Conservation (phyloP, 2,329 filamentous ascomycete genomes). For the Fusarium sp. region DNA sequence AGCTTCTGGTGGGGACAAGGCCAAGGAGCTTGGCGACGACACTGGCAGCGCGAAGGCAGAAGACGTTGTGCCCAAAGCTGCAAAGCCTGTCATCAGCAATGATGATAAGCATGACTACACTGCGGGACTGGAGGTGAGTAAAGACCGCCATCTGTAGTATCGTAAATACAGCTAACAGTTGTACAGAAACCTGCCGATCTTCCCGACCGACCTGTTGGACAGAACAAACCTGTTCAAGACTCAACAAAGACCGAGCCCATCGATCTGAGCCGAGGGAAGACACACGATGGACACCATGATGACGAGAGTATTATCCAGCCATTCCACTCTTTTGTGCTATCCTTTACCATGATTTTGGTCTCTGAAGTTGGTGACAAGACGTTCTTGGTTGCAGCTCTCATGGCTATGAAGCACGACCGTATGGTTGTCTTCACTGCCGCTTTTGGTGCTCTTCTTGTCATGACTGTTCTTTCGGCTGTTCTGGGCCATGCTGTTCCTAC, state of each 20-base stretch:
- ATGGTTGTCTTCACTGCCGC: conserved; percentile 94
- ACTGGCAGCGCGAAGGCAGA: conserved; percentile 6
- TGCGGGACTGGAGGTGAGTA: conserved; percentile 50
- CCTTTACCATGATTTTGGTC: conserved; percentile 96
- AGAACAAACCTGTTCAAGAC: conserved; percentile 74
- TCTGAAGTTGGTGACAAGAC: conserved; percentile 99
- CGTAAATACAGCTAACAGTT: conserved; percentile 27
- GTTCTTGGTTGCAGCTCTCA: conserved; percentile 94
- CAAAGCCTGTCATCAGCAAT: conserved; percentile 53
- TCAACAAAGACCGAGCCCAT: conserved; percentile 73
- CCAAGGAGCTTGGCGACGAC: conserved; percentile 2
- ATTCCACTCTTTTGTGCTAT: conserved; percentile 88
- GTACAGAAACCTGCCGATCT: conserved; percentile 81
- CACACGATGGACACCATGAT: conserved; percentile 57
- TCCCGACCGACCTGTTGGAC: conserved; percentile 80
- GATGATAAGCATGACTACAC: conserved; percentile 47
- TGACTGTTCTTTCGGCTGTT: conserved; percentile 94
- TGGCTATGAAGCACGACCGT: conserved; percentile 98
- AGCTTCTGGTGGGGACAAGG: conserved; percentile 48
- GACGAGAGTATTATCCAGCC: conserved; percentile 77
- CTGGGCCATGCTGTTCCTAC: conserved; percentile 92
- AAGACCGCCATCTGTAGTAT: background rate
- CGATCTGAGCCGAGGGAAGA: conserved; percentile 52
- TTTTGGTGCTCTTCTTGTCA: conserved; percentile 88
- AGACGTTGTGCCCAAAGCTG: conserved; percentile 21